These are phyloP conservation scores for Glycine soja DNA, from an alignment of 306 rosid genomes.

Conservation along the genomic window DNA sequence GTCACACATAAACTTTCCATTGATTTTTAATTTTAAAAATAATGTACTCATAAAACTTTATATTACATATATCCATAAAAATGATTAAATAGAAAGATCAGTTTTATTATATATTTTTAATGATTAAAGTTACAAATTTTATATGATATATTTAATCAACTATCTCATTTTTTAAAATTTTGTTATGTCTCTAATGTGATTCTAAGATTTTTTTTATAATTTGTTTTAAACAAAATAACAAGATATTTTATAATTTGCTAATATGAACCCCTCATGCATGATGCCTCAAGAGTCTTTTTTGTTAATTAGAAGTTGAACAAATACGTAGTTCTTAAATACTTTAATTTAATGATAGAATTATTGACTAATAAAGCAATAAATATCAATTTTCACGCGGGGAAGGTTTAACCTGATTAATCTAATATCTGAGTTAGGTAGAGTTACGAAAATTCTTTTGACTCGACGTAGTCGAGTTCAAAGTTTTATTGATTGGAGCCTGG, in stretches of 20 bases:
- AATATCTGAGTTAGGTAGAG: no score
- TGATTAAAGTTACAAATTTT: background rate
- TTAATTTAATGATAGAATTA: no score
- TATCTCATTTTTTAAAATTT: background rate
- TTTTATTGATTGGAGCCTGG: no score
- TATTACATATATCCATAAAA: background rate
- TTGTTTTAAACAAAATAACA: background rate
- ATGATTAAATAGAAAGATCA: no score
- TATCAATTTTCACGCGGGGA: no score
- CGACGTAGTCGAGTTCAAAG: no score
- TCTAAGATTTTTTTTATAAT: background rate
- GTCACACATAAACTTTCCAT: background rate
- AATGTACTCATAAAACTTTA: background rate
- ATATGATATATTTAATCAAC: background rate
- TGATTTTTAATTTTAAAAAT: background rate
- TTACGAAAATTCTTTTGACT: no score
- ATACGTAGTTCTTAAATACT: no score
- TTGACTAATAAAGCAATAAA: no score
- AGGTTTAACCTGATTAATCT: no score
- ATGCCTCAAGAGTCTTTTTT: no score
- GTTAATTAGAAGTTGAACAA: no score
- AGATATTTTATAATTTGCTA: background rate
- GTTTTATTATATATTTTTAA: background rate
- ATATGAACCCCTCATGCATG: background rate
- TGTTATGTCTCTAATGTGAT: background rate